Evolutionary conservation across 192 early-diverging fungal genomes (phyloP).

Genomic region (Backusella parvicylindrica): DNA sequence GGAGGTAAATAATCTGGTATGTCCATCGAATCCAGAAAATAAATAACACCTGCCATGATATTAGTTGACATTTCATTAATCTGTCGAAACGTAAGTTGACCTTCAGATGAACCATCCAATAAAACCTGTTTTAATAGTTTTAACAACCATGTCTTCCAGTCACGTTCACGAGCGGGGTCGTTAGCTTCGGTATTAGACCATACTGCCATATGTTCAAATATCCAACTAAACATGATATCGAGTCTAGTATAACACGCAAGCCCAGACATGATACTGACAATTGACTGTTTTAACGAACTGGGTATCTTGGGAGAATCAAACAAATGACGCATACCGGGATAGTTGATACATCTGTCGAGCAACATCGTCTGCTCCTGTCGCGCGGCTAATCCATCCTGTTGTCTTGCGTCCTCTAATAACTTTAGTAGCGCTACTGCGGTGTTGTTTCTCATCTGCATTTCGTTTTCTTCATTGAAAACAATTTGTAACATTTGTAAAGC

Average conservation of each 20-base stretch:
- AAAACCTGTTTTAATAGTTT: slow-evolving; percentile 11
- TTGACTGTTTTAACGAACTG: neutral
- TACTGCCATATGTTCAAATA: slow-evolving; percentile 2
- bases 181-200: neutral
- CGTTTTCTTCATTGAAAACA: slow-evolving; percentile 9
- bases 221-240: slow-evolving; percentile 13
- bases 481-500: slow-evolving; percentile 12
- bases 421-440: neutral
- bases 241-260: slow-evolving; percentile 13
- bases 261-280: slow-evolving; percentile 9
- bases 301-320: slow-evolving; percentile 1
- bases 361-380: slow-evolving; percentile 7
- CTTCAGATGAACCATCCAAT: neutral
- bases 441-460: neutral
- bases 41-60: slow-evolving; percentile 15
- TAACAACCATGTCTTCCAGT: slow-evolving; percentile 19
- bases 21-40: slow-evolving; percentile 23
- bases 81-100: slow-evolving; percentile 3
- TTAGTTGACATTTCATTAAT: slow-evolving; percentile 6
- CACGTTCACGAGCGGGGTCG: slow-evolving; percentile 6
- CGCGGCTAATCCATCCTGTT: neutral
- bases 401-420: slow-evolving; percentile 4
- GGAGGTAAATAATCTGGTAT: slow-evolving; percentile 18
- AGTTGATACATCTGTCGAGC: slow-evolving; percentile 5
- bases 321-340: neutral